A percentile compares a stretch with the other conserved stretches of the same genome.
phyloP scores from a whole-genome alignment of 257 asterid genomes.

The Jaltomata sinuosa region DNA sequence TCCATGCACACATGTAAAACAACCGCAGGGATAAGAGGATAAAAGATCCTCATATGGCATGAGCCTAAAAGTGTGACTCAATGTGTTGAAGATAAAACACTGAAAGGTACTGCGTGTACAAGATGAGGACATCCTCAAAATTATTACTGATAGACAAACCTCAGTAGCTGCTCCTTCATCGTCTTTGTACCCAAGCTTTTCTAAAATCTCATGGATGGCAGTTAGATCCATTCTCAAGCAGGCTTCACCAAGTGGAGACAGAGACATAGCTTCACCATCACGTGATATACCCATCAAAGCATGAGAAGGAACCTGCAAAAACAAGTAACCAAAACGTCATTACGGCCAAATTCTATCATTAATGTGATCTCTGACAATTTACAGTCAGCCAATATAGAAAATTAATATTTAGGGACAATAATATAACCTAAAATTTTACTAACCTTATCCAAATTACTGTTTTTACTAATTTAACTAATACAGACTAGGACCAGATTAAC shows the following conservation, averaged over 20 bases:
- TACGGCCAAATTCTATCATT: background rate
- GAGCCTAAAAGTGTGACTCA: background rate
- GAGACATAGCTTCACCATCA: slow-evolving; percentile 31
- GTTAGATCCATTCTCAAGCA: slow-evolving; percentile 92
- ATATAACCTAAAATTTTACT: background rate
- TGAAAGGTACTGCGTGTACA: background rate
- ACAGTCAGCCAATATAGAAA: background rate
- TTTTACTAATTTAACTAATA: background rate
- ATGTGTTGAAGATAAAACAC: background rate
- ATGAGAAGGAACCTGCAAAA: slow-evolving; percentile 71
- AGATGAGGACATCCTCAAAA: background rate
- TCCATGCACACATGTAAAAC: background rate
- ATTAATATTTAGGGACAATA: background rate
- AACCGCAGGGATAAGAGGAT: background rate
- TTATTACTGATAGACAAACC: slow-evolving; percentile 28
- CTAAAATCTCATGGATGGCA: slow-evolving; percentile 71
- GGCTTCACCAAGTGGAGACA: slow-evolving; percentile 92
- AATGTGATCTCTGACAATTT: background rate
- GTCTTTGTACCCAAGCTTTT: slow-evolving; percentile 77
- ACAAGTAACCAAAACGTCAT: background rate
- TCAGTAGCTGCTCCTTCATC: slow-evolving; percentile 89
- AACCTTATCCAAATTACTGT: background rate
- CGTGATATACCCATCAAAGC: slow-evolving; percentile 65
- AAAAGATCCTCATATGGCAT: background rate
- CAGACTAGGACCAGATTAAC: background rate